A percentile compares a stretch with the other conserved stretches of the same genome.
Evolutionary conservation across 345 rosid genomes (phyloP).

Genomic region (Murraya koenigii): DNA sequence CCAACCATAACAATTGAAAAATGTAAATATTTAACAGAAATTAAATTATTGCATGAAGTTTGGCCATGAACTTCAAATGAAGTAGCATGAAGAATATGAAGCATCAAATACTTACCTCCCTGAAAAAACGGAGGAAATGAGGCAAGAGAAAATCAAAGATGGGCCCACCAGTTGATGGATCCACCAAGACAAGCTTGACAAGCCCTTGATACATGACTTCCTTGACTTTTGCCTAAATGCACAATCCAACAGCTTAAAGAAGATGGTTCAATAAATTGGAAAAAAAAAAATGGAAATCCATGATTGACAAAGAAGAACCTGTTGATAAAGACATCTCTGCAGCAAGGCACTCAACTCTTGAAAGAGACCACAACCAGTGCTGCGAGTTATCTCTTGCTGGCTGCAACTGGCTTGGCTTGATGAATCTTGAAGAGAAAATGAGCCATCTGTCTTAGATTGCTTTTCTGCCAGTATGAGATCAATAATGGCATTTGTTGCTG

Average conservation of each 20-base stretch:
- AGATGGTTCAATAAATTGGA: slow-evolving; percentile 4
- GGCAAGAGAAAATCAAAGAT: slow-evolving; percentile 78
- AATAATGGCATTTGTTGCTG: slow-evolving; percentile 58
- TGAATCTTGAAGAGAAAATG: slow-evolving; percentile 64
- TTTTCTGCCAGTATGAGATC: slow-evolving; percentile 71
- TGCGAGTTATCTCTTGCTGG: slow-evolving; percentile 60
- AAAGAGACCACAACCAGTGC: slow-evolving; percentile 49
- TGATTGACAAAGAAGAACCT: slow-evolving; percentile 30
- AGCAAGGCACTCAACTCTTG: slow-evolving; percentile 71
- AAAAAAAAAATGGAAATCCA: not conserved
- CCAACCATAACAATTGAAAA: not conserved
- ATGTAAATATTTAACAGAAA: not conserved
- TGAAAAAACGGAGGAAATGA: slow-evolving; percentile 65
- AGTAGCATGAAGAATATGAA: slow-evolving; percentile 21
- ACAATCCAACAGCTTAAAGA: slow-evolving; percentile 24
- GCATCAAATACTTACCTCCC: slow-evolving; percentile 49
- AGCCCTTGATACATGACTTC: slow-evolving; percentile 66
- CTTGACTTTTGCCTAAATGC: slow-evolving; percentile 59
- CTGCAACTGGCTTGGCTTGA: slow-evolving; percentile 92
- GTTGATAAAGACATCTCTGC: slow-evolving; percentile 88
- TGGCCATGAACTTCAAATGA: slow-evolving; percentile 16
- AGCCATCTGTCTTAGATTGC: slow-evolving; percentile 45
- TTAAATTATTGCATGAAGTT: not conserved
- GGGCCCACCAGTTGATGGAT: slow-evolving; percentile 52
- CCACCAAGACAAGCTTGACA: slow-evolving; percentile 66